Base-by-base conservation (phyloP, 768 basidiomycete species). In the Cystobasidium onofrii region DNA sequence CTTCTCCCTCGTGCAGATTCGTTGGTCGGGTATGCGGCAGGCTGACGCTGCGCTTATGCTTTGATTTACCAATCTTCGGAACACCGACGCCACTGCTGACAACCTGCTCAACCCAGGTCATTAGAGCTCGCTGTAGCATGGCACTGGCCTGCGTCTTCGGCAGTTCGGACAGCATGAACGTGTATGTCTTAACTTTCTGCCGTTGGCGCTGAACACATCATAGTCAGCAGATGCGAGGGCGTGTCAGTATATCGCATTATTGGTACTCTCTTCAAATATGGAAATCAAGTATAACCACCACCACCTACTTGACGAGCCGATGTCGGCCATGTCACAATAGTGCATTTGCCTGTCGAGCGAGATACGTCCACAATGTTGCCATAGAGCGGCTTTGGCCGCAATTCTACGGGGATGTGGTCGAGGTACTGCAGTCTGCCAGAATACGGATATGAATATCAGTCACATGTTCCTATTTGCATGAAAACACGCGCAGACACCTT, bases 311-410 rank as follows among this genome's bases (percentile, higher is more conserved):
- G 50, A 9, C 25, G 20, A 13, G 55, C 54, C 23, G 54, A 60
- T 60, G 69, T 60, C 17, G 69, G 69, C 25, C 39, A 71, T 29
- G 69, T 71, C 34, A 39, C 54, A 34, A 71, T 60, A 9, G n/a
- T 29, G 39, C 50, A 55, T 34, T 61, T 23, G 69, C 50, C 34
- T 6, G 44, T 36, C 23, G 29, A 15, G 15, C 29, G 33, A 12
- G 52, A 57, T 1, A 71, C 69, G 13, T 23, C 50, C 9, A 27
- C 27, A 18, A 71, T 44, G 54, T 71, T 71, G 55, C 69, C 69
- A 60, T 71, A 71, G 9, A 71, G 54, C 27, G 69, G 69, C 25
- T 55, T 39, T 15, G 69, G 54, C 20, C 69, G 2, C 17, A n/a
- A 1, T 17, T 52, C 29, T 29, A 36, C 18, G 6, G 69, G 52